Evolutionary conservation across 2,329 filamentous ascomycete species (phyloP), one percentile per base, ranked within the genome.

Genomic region (Colletotrichum sp.): DNA sequence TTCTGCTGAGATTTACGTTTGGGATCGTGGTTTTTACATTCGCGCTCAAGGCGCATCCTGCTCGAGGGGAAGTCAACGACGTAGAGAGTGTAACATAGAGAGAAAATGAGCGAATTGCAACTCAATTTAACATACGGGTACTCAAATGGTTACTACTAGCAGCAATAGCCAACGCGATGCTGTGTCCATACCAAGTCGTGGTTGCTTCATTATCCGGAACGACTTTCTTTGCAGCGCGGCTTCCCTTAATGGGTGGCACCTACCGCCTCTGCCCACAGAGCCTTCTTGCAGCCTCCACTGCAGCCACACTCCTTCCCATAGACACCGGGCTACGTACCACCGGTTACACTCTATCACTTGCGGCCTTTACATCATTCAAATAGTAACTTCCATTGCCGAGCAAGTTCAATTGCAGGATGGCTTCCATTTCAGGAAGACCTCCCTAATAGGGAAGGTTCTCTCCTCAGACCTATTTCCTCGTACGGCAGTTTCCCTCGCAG

Each of bases 281-380:
- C 9, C 3, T 43, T 43, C 0, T n/a, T 1, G 38, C 18, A 2
- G 38, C 38, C 38, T 18, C 38, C 3, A 43, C 11, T n/a, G 3
- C 38, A 43, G 38, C 5, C 38, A n/a, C 18, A 6, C 18, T n/a
- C 18, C 38, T 43, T 43, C 16, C 18, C 1, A 6, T 6, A n/a
- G 5, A n/a, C 5, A 43, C 0, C 38, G n/a, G n/a, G n/a, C n/a
- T n/a, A 12, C 5, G 2, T 43, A 3, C 9, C 0, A 12, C 38
- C n/a, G 9, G 8, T 43, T n/a, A 12, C 11, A 6, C 3, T 43
- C 9, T 18, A 18, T 43, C 5, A n/a, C 38, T 43, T n/a, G 38
- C 3, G 38, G 18, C 18, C 1, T 18, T 9, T 43, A 43, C 5
- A 43, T 43, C 9, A 3, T 43, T n/a, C n/a, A n/a, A n/a, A n/a